Evolutionary conservation across 306 rosid genomes (phyloP).

Genomic region (Parietaria judaica): DNA sequence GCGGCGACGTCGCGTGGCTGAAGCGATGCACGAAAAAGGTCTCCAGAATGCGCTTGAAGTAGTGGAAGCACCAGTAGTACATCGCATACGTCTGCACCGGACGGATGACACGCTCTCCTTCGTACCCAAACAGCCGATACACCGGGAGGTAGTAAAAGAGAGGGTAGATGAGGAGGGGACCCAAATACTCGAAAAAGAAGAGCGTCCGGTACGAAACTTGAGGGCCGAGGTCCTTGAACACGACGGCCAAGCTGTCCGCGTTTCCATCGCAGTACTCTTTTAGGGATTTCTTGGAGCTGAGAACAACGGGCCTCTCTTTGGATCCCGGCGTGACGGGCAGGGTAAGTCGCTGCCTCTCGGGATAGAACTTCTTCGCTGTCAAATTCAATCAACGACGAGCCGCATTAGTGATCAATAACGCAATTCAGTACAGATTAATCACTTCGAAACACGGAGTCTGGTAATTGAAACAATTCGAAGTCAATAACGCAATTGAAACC

Average conservation of each 20-base stretch:
- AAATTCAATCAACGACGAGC: slow-evolving; percentile 21
- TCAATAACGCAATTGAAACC: too few relatives aligned
- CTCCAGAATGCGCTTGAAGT: slow-evolving; percentile 84
- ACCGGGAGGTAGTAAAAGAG: slow-evolving; percentile 78
- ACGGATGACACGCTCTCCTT: slow-evolving; percentile 64
- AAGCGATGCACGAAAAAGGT: slow-evolving; percentile 90
- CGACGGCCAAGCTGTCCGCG: slow-evolving; percentile 51
- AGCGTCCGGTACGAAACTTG: slow-evolving; percentile 84
- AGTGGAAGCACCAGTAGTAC: slow-evolving; percentile 95
- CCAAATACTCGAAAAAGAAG: slow-evolving; percentile 87
- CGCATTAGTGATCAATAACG: slow-evolving; percentile 5
- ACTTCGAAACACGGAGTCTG: too few relatives aligned
- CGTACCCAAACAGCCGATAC: slow-evolving; percentile 59
- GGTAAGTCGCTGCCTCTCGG: slow-evolving; percentile 83
- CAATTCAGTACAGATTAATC: neutral
- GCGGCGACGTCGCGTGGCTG: slow-evolving; percentile 97
- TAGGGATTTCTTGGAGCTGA: slow-evolving; percentile 59
- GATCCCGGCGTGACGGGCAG: slow-evolving; percentile 74
- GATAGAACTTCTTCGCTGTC: slow-evolving; percentile 78
- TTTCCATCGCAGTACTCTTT: slow-evolving; percentile 55
- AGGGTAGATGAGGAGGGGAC: slow-evolving; percentile 87
- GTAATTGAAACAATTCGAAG: too few relatives aligned
- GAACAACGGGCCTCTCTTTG: slow-evolving; percentile 75
- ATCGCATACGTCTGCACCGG: slow-evolving; percentile 88
- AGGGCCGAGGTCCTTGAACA: slow-evolving; percentile 86